Base-by-base conservation (phyloP, 305 asterid genomes). In the Fraxinus sp. region DNA sequence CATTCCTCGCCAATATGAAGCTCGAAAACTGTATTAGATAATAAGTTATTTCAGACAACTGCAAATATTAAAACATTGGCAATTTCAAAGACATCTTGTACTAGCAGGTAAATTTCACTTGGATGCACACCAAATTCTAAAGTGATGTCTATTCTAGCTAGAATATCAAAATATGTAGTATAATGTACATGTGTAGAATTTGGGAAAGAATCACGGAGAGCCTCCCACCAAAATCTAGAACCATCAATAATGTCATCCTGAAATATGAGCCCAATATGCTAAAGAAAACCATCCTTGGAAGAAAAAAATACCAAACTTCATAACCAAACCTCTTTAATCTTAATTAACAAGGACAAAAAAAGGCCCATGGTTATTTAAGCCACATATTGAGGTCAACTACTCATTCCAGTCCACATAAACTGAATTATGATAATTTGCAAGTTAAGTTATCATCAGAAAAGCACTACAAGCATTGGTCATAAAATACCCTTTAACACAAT, bases 231-330 rank as follows among this genome's bases (percentile, higher is more conserved):
- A 66, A 9, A 66, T 66, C 36, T 66, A 66, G 74, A 66, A 26
- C 33, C 18, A 26, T 66, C 18, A 66, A 66, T 66, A 66, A 26
- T 59, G n/a, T 24, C 32, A 28, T 70, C 22, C 39, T 70, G 75
- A 70, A 30, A 13, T 30, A 70, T 11, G 75, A 70, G 75, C 41
- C 76, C 41, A 70, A 30, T 70, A 70, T 70, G 76, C 76, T 70
- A 32, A 70, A 70, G 76, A 70, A 28, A 30, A 70, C 20, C 22
- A 26, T 70, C 39, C 22, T 28, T 0, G 32, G 10, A 30, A 28
- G 39, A 1, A 30, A 30, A 68, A 28, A 68, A 30, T 30, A 28
- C 11, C 41, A 32, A 32, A 10, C 9, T 52, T 33, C 57, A 43
- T 72, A 32, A 22, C 36, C 77, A 59, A 3, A 24, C 22, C 30